A percentile compares a stretch with the other conserved stretches of the same genome.
Evolutionary conservation across 2,329 filamentous ascomycete genomes (phyloP).

Genomic region (Fusarium sp.): DNA sequence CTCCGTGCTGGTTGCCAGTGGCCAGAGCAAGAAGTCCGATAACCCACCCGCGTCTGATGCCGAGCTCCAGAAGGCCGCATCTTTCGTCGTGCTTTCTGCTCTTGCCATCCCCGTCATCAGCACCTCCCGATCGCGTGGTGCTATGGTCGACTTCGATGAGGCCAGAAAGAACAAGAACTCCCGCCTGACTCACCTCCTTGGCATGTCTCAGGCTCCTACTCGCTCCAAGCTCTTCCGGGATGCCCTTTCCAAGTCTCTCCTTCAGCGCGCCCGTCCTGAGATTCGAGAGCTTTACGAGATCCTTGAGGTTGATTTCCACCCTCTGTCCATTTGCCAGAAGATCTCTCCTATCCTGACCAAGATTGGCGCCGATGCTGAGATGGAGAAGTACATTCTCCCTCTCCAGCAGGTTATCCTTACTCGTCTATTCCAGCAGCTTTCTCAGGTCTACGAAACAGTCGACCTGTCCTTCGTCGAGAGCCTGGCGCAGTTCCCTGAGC

Average conservation of each 20-base stretch:
- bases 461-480: conserved; percentile 93
- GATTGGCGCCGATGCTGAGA: conserved; percentile 93
- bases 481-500: conserved; percentile 94
- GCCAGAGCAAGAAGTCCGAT: conserved; percentile 92
- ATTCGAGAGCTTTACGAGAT: conserved; percentile 99
- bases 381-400: conserved; percentile 96
- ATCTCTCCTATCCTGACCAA: conserved; percentile 95
- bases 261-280: conserved; percentile 92
- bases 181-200: conserved; percentile 92
- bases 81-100: conserved; percentile 93
- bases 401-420: conserved; percentile 99
- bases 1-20: conserved; percentile 82
- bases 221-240: conserved; percentile 95
- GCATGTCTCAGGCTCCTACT: conserved; percentile 90
- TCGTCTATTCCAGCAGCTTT: conserved; percentile 97
- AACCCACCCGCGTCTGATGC: conserved; percentile 91
- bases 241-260: conserved; percentile 91
- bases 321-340: conserved; percentile 98
- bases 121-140: conserved; percentile 94
- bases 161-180: conserved; percentile 99
- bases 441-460: conserved; percentile 98
- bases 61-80: conserved; percentile 93
- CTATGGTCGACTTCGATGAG: conserved; percentile 96
- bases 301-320: conserved; percentile 98
- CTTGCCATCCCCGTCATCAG: conserved; percentile 99